Conservation (phyloP, 306 rosid genomes). For the Albizia julibrissin region DNA sequence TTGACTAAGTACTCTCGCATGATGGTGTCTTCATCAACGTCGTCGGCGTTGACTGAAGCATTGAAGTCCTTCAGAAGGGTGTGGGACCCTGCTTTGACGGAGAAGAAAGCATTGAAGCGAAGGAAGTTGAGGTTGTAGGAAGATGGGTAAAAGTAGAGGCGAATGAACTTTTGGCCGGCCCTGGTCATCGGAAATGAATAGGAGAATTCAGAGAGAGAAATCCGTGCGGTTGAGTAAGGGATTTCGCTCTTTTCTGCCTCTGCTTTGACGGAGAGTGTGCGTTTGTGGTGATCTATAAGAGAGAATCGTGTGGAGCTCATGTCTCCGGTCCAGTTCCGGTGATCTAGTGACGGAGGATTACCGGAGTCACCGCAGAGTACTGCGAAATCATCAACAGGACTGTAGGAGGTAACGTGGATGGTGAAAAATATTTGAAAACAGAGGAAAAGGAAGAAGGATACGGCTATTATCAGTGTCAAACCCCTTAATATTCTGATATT, state of each 20-base stretch:
- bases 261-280: no score
- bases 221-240: neutral
- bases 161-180: slow-evolving; percentile 40
- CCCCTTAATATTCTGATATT: no score
- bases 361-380: neutral
- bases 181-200: slow-evolving; percentile 7
- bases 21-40: fast-evolving
- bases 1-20: slow-evolving; percentile 31
- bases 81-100: slow-evolving; percentile 36
- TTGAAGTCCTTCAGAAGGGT: slow-evolving; percentile 53
- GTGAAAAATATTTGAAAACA: no score
- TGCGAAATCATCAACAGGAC: neutral
- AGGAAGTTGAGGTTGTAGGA: neutral
- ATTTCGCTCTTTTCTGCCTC: no score
- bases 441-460: no score
- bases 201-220: slow-evolving; percentile 14
- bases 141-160: slow-evolving; percentile 38
- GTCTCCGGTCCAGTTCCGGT: neutral
- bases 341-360: no score
- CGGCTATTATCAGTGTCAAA: no score
- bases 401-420: neutral
- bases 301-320: neutral
- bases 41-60: slow-evolving; percentile 4
- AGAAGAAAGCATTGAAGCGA: slow-evolving; percentile 29
- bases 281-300: no score